Percentiles rank a stretch among this genome's conserved stretches.
Evolutionary conservation across 768 basidiomycete genomes (phyloP).

Genomic region (Calocybe indica): DNA sequence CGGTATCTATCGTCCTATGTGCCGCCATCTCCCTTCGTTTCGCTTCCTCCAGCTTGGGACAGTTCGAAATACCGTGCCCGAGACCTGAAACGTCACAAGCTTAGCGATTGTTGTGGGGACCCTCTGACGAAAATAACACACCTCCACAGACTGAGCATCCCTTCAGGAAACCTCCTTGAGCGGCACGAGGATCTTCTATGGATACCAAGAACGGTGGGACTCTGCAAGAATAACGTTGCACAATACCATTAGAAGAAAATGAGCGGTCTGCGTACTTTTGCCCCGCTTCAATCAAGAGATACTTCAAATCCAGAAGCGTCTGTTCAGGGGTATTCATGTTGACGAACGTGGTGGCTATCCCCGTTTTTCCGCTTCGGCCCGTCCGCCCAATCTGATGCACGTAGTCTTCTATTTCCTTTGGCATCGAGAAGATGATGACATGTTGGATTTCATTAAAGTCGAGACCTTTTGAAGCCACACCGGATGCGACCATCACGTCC

Average conservation of each 20-base stretch:
- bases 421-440: constrained; percentile 99
- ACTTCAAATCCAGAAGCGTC: constrained; percentile 94
- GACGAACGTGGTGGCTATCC: constrained; percentile 97
- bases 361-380: constrained; percentile 95
- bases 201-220: constrained; percentile 89
- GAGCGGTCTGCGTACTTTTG: constrained; percentile 67
- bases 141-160: constrained; percentile 98
- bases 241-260: neutral
- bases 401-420: constrained; percentile 99
- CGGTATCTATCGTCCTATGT: constrained; percentile 65
- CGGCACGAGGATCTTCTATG: constrained; percentile 86
- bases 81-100: constrained; percentile 49
- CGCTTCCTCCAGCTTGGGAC: constrained; percentile 93
- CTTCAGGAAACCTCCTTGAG: constrained; percentile 69
- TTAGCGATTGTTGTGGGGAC: neutral
- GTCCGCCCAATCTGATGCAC: constrained; percentile 99
- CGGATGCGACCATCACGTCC: constrained; percentile 99
- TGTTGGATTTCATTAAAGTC: constrained; percentile 99
- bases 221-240: constrained; percentile 32
- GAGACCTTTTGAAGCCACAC: constrained; percentile 95
- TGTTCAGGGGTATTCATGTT: constrained; percentile 98
- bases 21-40: constrained; percentile 89
- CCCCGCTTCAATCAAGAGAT: constrained; percentile 92
- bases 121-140: constrained; percentile 15
- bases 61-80: constrained; percentile 90